Evolutionary conservation across 2,329 filamentous ascomycete species (phyloP).

Genomic region (Penicillium rolfsii): DNA sequence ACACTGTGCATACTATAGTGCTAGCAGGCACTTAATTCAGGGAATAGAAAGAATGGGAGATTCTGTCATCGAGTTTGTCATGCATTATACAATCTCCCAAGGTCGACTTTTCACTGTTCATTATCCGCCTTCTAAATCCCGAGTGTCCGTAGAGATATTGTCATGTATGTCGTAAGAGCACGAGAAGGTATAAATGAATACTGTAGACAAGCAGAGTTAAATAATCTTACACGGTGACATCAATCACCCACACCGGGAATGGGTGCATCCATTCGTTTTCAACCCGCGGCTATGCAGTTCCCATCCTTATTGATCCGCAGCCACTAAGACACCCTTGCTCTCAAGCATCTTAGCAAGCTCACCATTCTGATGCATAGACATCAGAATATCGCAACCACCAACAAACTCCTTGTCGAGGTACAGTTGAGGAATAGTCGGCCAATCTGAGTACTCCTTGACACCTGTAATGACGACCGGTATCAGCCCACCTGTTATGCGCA

Average conservation of each 20-base stretch:
- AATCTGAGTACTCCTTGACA: conserved; percentile 99
- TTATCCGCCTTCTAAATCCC: background rate
- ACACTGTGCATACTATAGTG: background rate
- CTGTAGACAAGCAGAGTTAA: conserved; percentile 12
- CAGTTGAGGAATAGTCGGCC: conserved; percentile 97
- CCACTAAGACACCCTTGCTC: conserved; percentile 83
- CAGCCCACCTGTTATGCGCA: background rate
- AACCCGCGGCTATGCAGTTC: background rate
- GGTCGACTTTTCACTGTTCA: background rate
- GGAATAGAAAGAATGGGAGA: background rate
- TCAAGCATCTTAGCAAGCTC: conserved; percentile 89
- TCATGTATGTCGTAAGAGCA: background rate
- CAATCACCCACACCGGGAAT: background rate
- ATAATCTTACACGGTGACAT: conserved; percentile 25
- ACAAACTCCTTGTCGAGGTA: conserved; percentile 96
- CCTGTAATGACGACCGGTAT: conserved; percentile 55
- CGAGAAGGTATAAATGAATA: conserved; percentile 16
- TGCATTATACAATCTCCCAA: background rate
- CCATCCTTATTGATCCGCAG: conserved; percentile 53
- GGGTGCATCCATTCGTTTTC: background rate
- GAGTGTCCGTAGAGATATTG: background rate
- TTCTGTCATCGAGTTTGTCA: background rate
- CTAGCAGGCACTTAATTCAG: background rate
- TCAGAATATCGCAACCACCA: conserved; percentile 94
- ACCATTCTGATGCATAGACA: conserved; percentile 96